Conservation (phyloP, 192 early-diverging fungal species). For the Podila epicladia region DNA sequence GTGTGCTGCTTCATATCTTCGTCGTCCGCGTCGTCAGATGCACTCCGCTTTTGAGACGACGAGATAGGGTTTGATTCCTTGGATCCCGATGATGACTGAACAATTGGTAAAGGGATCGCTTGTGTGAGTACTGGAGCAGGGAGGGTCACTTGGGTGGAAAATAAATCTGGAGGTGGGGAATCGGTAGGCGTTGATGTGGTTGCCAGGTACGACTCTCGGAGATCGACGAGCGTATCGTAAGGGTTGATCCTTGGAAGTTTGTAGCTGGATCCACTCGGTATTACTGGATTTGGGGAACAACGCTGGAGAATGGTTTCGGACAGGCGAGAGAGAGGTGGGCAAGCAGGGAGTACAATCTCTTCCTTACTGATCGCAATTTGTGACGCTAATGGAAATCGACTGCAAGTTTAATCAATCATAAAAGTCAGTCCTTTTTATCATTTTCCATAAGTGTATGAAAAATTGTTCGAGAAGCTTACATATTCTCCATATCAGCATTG, state of each 20-base stretch:
- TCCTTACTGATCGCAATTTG: constrained; percentile 14
- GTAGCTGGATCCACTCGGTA: background rate
- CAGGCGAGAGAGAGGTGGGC: constrained; percentile 8
- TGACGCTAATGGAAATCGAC: constrained; percentile 13
- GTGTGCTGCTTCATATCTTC: background rate
- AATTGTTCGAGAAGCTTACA: background rate
- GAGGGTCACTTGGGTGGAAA: no score
- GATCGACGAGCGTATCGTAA: constrained; percentile 8
- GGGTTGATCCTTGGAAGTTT: constrained; percentile 20
- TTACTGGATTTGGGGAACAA: background rate
- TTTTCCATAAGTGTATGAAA: background rate
- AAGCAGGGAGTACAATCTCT: background rate
- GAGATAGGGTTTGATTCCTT: background rate
- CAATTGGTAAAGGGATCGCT: no score
- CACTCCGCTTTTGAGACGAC: constrained; percentile 13
- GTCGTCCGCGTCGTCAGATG: constrained; percentile 4
- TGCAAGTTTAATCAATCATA: background rate
- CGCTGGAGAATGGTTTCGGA: constrained; percentile 16
- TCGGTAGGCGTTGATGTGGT: background rate
- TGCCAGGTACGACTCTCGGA: background rate
- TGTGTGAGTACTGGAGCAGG: no score
- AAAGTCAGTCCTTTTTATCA: background rate
- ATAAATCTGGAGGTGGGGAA: background rate
- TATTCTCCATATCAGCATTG: constrained; percentile 13
- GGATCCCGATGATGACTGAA: no score